Percentiles rank a stretch among this genome's conserved stretches.
Evolutionary conservation across 2,329 filamentous ascomycete species (phyloP).

Genomic region (Cordyceps farinosa): DNA sequence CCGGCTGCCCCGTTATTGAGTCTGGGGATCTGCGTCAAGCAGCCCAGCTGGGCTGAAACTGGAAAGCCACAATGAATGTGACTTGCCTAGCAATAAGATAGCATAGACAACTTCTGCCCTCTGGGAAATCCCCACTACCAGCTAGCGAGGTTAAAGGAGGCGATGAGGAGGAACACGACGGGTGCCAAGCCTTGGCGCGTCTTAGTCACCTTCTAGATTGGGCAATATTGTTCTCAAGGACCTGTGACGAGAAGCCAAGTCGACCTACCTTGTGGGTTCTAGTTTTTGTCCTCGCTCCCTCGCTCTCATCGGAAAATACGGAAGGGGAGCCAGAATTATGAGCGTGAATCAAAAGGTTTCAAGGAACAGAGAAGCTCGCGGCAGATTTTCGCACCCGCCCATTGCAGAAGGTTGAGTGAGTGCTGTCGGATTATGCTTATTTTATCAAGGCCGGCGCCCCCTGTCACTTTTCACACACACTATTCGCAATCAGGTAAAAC

Average conservation of each 20-base stretch:
- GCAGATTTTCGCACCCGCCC: background rate
- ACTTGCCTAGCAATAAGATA: background rate
- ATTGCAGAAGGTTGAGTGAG: background rate
- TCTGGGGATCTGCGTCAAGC: background rate
- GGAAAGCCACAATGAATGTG: background rate
- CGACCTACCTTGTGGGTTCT: background rate
- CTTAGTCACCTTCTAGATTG: background rate
- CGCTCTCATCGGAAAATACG: background rate
- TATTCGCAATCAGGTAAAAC: too few species aligned
- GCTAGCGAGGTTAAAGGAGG: background rate
- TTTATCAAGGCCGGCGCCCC: background rate
- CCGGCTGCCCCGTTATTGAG: background rate
- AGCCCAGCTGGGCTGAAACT: background rate
- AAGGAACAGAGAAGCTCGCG: background rate
- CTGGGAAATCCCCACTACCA: background rate
- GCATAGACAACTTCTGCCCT: too few species aligned
- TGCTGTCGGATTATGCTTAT: background rate
- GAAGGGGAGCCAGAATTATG: too few species aligned
- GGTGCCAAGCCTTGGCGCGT: background rate
- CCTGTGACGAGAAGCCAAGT: too few species aligned
- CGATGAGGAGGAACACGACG: too few species aligned
- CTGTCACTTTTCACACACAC: background rate
- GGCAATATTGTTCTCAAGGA: background rate
- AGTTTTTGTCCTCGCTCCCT: background rate
- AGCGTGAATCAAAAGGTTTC: background rate